Base-by-base conservation (phyloP, 106 monocot species). In the Apostasia shenzhenica region DNA sequence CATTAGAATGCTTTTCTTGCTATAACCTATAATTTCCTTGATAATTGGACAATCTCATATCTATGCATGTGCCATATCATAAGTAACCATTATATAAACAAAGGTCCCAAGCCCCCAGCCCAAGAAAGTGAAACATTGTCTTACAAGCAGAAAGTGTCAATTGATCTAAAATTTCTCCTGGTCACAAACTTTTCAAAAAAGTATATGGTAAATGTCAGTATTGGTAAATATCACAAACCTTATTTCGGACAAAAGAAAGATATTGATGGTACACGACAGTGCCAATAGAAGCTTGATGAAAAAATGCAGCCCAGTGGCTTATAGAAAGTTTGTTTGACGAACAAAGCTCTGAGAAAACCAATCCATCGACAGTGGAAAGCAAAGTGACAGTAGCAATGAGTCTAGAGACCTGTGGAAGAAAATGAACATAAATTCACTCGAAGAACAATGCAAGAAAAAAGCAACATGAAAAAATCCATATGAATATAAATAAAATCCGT, bases 221-320 rank as follows among this genome's bases (percentile, higher is more conserved):
- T 7, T 37, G 48, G 5, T 4, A 12, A 48, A 48, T 48, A 26
- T 74, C 67, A 67, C 63, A 48, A 45, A 51, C 38, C 40, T 61
- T 70, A 59, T 76, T 77, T 77, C 69, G 68, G 5, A 82, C 1
- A 57, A 55, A 57, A 14, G 83, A 73, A 72, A 79, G 48, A 48
- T 82, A 82, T 9, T 78, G 68, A 53, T 55, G 70, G 58, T 88
- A 73, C 9, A 88, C 45, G 77, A 63, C 73, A 55, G 83, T 76
- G 67, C 95, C 85, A 59, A 95, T 62, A 51, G 95, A 95, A 14
- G 86, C 81, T 86, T 95, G 95, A 80, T 95, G 95, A 55, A 95
- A 95, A 72, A 78, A 95, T 53, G 91, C 79, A 78, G 88, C 88
- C 91, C 91, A 95, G 56, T 95, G 91, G 66, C 67, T 73, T 44